phyloP scores from a whole-genome alignment of 306 rosid species.

The Vigna nakashimae region DNA sequence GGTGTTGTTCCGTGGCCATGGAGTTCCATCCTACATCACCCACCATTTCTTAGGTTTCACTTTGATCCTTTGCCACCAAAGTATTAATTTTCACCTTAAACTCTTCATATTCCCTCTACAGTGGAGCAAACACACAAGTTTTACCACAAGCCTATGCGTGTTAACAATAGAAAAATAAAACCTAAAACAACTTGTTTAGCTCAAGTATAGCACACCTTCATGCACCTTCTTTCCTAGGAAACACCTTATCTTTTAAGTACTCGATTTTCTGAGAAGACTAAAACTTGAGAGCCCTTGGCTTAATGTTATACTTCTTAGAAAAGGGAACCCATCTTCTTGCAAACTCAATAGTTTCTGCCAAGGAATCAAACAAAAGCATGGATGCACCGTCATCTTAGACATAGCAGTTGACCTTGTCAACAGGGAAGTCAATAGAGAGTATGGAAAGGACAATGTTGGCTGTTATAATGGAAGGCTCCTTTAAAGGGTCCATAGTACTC shows the following conservation, averaged over 20 bases:
- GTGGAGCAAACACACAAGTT: constrained; percentile 33
- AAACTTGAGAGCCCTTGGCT: constrained; percentile 88
- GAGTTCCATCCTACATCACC: constrained; percentile 91
- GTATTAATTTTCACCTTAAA: constrained; percentile 85
- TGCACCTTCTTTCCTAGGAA: constrained; percentile 79
- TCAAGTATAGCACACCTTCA: constrained; percentile 53
- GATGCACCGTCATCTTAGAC: constrained; percentile 93
- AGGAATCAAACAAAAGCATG: constrained; percentile 82
- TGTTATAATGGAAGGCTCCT: constrained; percentile 90
- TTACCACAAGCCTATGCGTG: constrained; percentile 13
- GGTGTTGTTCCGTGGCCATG: constrained; percentile 93
- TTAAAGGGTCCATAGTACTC: constrained; percentile 89
- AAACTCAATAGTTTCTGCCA: constrained; percentile 95
- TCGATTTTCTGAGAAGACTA: constrained; percentile 79
- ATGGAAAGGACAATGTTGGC: constrained; percentile 93
- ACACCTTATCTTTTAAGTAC: constrained; percentile 83
- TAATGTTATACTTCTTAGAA: constrained; percentile 75
- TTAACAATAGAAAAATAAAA: background rate
- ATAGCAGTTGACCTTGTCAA: constrained; percentile 82
- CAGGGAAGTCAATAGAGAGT: constrained; percentile 86
- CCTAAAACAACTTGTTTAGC: constrained; percentile 1
- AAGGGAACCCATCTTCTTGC: constrained; percentile 97
- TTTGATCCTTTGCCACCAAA: constrained; percentile 82
- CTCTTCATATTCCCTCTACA: constrained; percentile 89
- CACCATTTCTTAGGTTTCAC: constrained; percentile 80